A percentile compares a stretch with the other conserved stretches of the same genome.
phyloP scores from a whole-genome alignment of 371 early-diverging fungal species.

The Vavraia culicis region DNA sequence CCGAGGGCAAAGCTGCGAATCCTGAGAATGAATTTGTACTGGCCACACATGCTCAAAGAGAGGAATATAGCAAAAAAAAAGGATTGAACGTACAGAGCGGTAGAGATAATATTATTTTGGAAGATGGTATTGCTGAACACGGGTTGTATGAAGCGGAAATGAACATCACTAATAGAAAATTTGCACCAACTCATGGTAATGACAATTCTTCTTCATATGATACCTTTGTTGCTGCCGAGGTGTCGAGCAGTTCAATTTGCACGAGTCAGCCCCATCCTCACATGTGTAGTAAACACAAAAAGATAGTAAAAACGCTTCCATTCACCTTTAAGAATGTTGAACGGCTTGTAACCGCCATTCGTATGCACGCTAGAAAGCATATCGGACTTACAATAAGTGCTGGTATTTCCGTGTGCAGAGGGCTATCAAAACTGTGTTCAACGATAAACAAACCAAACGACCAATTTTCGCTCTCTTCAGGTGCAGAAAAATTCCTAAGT shows the following conservation, averaged over 20 bases:
- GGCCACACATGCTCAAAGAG: background rate
- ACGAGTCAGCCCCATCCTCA: too few species aligned
- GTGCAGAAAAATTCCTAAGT: constrained; percentile 11
- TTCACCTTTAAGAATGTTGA: constrained; percentile 6
- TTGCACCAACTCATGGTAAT: too few species aligned
- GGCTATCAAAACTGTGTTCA: constrained; percentile 17
- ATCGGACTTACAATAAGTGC: constrained; percentile 29
- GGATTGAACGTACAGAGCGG: background rate
- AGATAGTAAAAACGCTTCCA: background rate
- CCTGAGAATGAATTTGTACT: too few species aligned
- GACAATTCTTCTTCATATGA: too few species aligned
- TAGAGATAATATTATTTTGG: background rate
- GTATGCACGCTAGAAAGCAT: constrained; percentile 5
- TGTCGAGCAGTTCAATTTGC: too few species aligned
- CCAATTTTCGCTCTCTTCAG: constrained; percentile 2
- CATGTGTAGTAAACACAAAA: too few species aligned
- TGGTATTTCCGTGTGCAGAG: constrained; percentile 30
- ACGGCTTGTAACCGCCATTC: constrained; percentile 13
- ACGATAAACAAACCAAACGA: constrained; percentile 35
- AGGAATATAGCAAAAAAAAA: background rate
- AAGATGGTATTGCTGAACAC: too few species aligned
- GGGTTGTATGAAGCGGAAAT: too few species aligned
- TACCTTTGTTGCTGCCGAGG: too few species aligned
- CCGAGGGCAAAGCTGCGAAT: too few species aligned
- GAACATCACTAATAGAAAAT: too few species aligned